Base-by-base conservation (phyloP, 768 basidiomycete genomes). In the Hypholoma sublateritium region DNA sequence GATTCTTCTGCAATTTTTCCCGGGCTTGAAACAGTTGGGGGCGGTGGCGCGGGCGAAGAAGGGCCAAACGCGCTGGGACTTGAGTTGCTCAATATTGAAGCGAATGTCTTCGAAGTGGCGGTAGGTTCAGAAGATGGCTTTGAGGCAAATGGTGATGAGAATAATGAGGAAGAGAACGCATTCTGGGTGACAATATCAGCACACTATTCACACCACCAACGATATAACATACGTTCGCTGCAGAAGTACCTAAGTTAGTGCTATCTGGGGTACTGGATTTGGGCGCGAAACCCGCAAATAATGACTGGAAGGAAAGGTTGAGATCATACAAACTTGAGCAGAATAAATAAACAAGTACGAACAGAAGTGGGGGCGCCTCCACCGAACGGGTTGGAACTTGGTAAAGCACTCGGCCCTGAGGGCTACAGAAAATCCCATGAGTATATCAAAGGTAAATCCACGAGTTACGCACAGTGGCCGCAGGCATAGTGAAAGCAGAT, bases 71-170 rank as follows among this genome's bases (percentile, higher is more conserved):
- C 43, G 35, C 22, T 62, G 19, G 56, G 11, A 22, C 11, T 48
- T 51, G 68, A 39, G 50, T 59, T 49, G 36, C 64, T 72, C 5
- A 82, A 63, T 57, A 81, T 74, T 3, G 77, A 77, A 3, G 80
- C 79, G 62, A 84, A 79, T n/a, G 77, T 75, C 67, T 81, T 84
- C 4, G 80, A 78, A 3, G 83, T 76, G 48, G 66, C 74, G 5
- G 81, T 77, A 5, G 77, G 77, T 34, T 70, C 69, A 64, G 50
- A 35, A 58, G 55, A 48, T 11, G 62, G 22, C 9, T 65, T 56
- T 17, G 66, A 45, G 37, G 60, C 58, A 17, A 53, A 42, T 13
- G 57, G 34, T 19, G 72, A 60, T 16, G 75, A 51, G 48, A 69
- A 47, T 17, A 70, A 67, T 64, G 63, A n/a, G 48, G 54, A 25